Percentiles rank a stretch among this genome's conserved stretches.
Conservation (phyloP, 148 eudicot species). For the Limonium bicolor region DNA sequence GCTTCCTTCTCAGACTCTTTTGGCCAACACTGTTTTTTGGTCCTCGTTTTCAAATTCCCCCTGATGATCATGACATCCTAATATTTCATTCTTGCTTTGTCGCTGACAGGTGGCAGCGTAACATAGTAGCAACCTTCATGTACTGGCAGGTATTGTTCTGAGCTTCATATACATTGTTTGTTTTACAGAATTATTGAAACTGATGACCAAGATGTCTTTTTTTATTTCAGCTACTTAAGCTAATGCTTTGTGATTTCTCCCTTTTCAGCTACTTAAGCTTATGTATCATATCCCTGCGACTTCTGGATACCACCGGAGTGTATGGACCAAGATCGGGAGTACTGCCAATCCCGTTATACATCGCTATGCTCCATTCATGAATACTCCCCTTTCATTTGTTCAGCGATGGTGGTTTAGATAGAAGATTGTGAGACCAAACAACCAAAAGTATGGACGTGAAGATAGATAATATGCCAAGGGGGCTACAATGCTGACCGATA, state of each 20-base stretch:
- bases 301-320: constrained; percentile 75
- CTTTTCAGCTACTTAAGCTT: constrained; percentile 83
- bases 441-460: too few relatives aligned
- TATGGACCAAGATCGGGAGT: constrained; percentile 75
- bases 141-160: constrained; percentile 83
- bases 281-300: constrained; percentile 95
- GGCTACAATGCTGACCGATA: too few relatives aligned
- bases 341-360: constrained; percentile 40
- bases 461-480: too few relatives aligned
- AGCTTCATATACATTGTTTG: neutral
- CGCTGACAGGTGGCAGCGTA: constrained; percentile 95
- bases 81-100: too few relatives aligned
- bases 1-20: neutral
- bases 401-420: constrained; percentile 94
- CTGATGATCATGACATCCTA: neutral
- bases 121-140: constrained; percentile 75
- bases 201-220: neutral
- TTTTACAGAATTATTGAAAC: neutral
- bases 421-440: too few relatives aligned
- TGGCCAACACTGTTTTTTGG: neutral
- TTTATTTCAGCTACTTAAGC: neutral
- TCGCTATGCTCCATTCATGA: constrained; percentile 76
- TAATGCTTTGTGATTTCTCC: neutral
- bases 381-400: constrained; percentile 41
- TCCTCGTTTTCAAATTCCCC: neutral